Conservation (phyloP, 2,329 filamentous ascomycete genomes). For the Ilyonectria mors-panacis region DNA sequence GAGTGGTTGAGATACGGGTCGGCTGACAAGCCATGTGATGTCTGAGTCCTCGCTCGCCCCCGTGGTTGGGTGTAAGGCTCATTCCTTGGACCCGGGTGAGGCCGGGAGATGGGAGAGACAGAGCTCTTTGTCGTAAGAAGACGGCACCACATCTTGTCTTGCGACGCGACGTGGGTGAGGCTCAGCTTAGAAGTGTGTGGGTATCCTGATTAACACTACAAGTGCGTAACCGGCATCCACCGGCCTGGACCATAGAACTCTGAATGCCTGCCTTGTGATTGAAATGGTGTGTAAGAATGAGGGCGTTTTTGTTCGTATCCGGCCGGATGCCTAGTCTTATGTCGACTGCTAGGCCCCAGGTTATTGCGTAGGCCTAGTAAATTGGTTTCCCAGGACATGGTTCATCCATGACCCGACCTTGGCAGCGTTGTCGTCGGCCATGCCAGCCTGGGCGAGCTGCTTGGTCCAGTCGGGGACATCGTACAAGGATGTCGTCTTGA, state of each 20-base stretch:
- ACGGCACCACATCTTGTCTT: constrained; percentile 35
- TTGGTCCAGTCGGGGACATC: constrained; percentile 48
- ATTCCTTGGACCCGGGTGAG: constrained; percentile 33
- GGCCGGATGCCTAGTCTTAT: constrained; percentile 26
- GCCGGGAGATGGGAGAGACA: constrained; percentile 3
- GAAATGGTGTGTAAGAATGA: constrained; percentile 41
- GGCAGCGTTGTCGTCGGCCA: constrained; percentile 41
- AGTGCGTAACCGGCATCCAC: constrained; percentile 27
- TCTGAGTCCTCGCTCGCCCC: constrained; percentile 25
- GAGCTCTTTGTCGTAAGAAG: constrained; percentile 18
- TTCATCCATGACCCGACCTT: constrained; percentile 52
- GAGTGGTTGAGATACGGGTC: constrained; percentile 42
- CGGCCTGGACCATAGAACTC: constrained; percentile 31
- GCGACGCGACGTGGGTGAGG: constrained; percentile 42
- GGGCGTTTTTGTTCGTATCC: constrained; percentile 28
- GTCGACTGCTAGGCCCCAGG: constrained; percentile 10
- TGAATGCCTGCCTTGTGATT: constrained; percentile 27
- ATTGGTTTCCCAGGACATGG: constrained; percentile 49
- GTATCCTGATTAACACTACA: constrained; percentile 23
- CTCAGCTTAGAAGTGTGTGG: constrained; percentile 41
- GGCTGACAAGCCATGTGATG: constrained; percentile 49
- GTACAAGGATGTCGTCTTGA: constrained; percentile 39
- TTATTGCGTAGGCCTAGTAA: constrained; percentile 44
- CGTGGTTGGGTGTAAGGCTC: constrained; percentile 23
- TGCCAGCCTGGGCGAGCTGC: constrained; percentile 44